These are phyloP conservation scores for Ambrosia trifida DNA, from an alignment of 129 eudicot genomes.

Conservation along the genomic window DNA sequence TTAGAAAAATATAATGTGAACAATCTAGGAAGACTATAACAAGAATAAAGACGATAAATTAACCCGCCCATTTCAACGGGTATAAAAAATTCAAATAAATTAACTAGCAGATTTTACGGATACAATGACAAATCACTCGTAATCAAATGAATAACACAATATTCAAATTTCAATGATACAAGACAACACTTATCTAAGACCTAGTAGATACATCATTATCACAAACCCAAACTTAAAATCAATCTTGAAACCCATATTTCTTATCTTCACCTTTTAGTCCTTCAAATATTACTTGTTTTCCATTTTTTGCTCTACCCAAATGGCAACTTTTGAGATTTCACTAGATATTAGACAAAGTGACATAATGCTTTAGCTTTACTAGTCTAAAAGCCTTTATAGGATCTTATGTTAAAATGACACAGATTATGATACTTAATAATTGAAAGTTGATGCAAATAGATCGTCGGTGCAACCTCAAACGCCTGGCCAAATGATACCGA, in stretches of 20 bases:
- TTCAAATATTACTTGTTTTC: not conserved
- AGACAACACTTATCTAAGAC: constrained; percentile 13
- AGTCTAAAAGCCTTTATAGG: constrained; percentile 14
- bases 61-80: too few species aligned
- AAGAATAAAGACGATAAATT: not conserved
- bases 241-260: not conserved
- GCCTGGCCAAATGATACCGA: constrained; percentile 5
- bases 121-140: not conserved
- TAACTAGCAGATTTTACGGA: constrained; percentile 16
- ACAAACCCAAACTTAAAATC: constrained; percentile 26
- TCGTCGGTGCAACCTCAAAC: constrained; percentile 27
- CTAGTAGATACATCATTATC: constrained; percentile 15
- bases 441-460: constrained; percentile 17
- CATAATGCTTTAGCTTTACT: constrained; percentile 28
- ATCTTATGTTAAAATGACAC: not conserved
- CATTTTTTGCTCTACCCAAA: constrained; percentile 4
- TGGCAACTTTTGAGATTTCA: constrained; percentile 5
- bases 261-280: constrained; percentile 1
- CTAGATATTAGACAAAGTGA: not conserved
- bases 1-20: too few species aligned
- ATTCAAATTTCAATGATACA: constrained; percentile 1
- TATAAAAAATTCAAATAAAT: not conserved
- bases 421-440: constrained; percentile 17
- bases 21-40: not conserved
- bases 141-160: constrained; percentile 5